Evolutionary conservation across 2,329 filamentous ascomycete species (phyloP), one percentile per base, ranked within the genome.

Genomic region (Paramyrothecium sp.): DNA sequence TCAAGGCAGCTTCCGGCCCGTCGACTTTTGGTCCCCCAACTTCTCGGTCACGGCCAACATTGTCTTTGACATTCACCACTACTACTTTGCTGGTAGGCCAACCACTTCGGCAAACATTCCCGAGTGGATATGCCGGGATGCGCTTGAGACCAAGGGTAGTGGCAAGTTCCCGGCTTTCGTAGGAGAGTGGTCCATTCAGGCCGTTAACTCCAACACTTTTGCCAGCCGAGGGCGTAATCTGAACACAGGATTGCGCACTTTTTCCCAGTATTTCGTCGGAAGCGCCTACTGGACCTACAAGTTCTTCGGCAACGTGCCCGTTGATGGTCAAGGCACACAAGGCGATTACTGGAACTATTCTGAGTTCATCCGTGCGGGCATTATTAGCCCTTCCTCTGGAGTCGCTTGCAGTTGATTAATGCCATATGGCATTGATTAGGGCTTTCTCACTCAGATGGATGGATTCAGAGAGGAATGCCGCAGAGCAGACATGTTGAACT

Each of bases 321-420:
- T 58, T 10, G 38, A 53, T 33, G 58, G 58, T 12, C 46, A 60
- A 23, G 58, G 58, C 10, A 51, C 50, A 7, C 58, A 60, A 38
- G 48, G 33, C 3, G 56, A 60, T 33, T 60, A 60, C 38, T 60
- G 58, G 58, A 60, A 47, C 51, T 60, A 60, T 21, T 51, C 47
- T 8, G 48, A 60, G 10, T 52, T 59, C n/a, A 56, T 59, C 13
- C 20, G 19, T 5, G 21, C 12, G 17, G 47, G 20, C 19, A 21
- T 50, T 50, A 50, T 50, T 10, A 50, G 21, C 19, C 47, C 47
- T 50, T 20, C 47, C 17, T 21, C 47, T 20, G 47, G 47, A 11
- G 47, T 50, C 7, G 21, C 47, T 20, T 50, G 47, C 5, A 48
- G 3, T 19, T 48, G 19, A 48, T 3, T 48, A 11, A 17, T 48